A percentile compares a stretch with the other conserved stretches of the same genome.
Evolutionary conservation across 2,329 filamentous ascomycete genomes (phyloP).

Genomic region (Claviceps pusilla): DNA sequence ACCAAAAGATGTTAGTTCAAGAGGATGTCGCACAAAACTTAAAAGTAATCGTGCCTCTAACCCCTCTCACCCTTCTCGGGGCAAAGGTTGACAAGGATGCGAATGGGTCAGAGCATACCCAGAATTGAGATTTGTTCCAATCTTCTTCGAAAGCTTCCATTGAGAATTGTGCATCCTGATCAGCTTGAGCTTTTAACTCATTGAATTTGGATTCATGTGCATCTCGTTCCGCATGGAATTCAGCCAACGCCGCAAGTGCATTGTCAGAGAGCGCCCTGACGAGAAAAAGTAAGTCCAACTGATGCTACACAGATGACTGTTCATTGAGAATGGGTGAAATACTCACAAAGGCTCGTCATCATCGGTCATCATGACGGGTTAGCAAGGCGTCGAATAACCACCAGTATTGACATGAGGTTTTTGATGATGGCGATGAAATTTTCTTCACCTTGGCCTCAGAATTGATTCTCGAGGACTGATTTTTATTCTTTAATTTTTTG

Average conservation of each 20-base stretch:
- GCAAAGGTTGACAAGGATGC: not conserved
- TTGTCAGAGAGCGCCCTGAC: conserved; percentile 43
- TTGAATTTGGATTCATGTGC: conserved; percentile 51
- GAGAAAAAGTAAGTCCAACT: conserved; percentile 4
- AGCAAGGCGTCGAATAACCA: not conserved
- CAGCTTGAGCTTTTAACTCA: conserved; percentile 46
- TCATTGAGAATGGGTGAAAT: not conserved
- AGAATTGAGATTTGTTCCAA: conserved; percentile 76
- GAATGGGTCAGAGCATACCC: conserved; percentile 36
- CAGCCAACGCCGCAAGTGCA: conserved; percentile 52
- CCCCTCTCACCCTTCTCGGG: not conserved
- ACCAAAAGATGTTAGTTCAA: not conserved
- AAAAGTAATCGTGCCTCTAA: not conserved
- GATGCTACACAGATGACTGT: not conserved
- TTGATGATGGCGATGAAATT: not conserved
- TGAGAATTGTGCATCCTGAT: conserved; percentile 32
- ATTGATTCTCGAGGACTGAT: not conserved
- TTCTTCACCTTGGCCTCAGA: not conserved
- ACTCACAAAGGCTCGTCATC: conserved; percentile 37
- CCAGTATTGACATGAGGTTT: not conserved
- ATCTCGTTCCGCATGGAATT: conserved; percentile 62
- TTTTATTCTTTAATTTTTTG: too few relatives aligned
- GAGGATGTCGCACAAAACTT: not conserved
- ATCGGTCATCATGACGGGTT: conserved; percentile 15
- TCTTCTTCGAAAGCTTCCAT: conserved; percentile 67